Evolutionary conservation across 2,329 filamentous ascomycete species (phyloP), one percentile per base, ranked within the genome.

Genomic region (Colletotrichum echinochloae): DNA sequence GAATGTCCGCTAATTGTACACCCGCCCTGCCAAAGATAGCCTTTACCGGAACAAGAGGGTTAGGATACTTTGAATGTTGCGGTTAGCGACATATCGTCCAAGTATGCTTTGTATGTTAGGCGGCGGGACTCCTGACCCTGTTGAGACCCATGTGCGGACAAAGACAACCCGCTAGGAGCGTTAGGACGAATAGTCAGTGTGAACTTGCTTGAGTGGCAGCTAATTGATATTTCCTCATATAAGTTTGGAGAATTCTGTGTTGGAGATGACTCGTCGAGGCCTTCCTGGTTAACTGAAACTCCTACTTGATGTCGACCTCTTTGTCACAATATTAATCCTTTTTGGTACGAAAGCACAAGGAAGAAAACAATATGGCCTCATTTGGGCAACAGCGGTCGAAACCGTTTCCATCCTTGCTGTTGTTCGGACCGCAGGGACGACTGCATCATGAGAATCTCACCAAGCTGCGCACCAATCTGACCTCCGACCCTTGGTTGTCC

Each of bases 371-470:
- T 30, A 28, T 9, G 49, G 26, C 26, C 26, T 5, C 26, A 5
- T 3, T 4, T 30, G 5, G 1, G 3, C 26, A 4, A 4, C 5
- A 20, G 2, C 7, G 8, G 14, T 20, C 26, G 5, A 30, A 18
- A 3, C 1, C 9, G 1, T 11, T 30, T 44, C 54, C 54, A 7
- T 65, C 54, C n/a, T 26, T 66, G 30, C 20, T 66, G 16, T 49
- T 54, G 2, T 66, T 66, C 30, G 56, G 64, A 6, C 57, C 64
- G 23, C 64, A 66, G 14, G 64, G 30, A 12, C 49, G n/a, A 33
- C 5, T 44, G 2, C 30, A 49, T 2, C 48, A 6, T 16, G 48
- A 62, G 7, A 16, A 61, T 18, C 57, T 66, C 12, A 5, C 14
- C 14, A 37, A 66, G 20, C 16, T 66, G 6, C 48, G 57, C 2